phyloP scores from a whole-genome alignment of 108 stramenopile genomes.

The Poteriospumella lacustris region DNA sequence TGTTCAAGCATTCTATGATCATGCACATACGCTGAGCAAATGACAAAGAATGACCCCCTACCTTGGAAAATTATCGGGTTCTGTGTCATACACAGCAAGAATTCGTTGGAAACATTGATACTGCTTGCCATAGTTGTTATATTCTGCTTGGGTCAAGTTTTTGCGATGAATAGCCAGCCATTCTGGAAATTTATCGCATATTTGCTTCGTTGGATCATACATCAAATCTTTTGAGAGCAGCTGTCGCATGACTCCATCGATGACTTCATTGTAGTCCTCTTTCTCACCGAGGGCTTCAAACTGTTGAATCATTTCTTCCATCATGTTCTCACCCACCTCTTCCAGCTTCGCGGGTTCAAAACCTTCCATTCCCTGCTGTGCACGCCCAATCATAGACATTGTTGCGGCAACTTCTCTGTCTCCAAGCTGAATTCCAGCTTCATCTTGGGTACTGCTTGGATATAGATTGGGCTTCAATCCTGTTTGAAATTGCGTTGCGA shows the following conservation, averaged over 20 bases:
- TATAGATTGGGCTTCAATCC: neutral
- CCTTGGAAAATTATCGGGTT: conserved; percentile 75
- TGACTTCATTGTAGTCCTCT: conserved; percentile 65
- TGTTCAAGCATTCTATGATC: neutral
- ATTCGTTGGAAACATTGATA: conserved; percentile 82
- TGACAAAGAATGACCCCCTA: neutral
- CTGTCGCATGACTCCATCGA: conserved; percentile 87
- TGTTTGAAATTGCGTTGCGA: conserved; percentile 1
- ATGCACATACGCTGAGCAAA: neutral
- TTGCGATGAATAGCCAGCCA: conserved; percentile 69
- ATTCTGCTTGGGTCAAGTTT: conserved; percentile 37
- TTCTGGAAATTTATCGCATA: conserved; percentile 73
- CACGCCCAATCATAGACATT: conserved; percentile 21
- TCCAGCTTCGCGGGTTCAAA: conserved; percentile 55
- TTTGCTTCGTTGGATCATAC: conserved; percentile 89
- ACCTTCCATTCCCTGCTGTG: conserved; percentile 37
- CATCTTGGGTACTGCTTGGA: neutral
- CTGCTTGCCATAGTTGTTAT: conserved; percentile 62
- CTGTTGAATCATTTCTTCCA: conserved; percentile 63
- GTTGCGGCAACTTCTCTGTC: conserved; percentile 39
- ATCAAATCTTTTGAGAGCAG: conserved; percentile 78
- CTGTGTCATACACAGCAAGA: conserved; percentile 78
- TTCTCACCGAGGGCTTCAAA: conserved; percentile 65
- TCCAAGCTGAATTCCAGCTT: conserved; percentile 28
- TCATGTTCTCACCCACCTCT: conserved; percentile 62